Evolutionary conservation across 108 stramenopile species (phyloP).

Genomic region (Epithemia pelagica): DNA sequence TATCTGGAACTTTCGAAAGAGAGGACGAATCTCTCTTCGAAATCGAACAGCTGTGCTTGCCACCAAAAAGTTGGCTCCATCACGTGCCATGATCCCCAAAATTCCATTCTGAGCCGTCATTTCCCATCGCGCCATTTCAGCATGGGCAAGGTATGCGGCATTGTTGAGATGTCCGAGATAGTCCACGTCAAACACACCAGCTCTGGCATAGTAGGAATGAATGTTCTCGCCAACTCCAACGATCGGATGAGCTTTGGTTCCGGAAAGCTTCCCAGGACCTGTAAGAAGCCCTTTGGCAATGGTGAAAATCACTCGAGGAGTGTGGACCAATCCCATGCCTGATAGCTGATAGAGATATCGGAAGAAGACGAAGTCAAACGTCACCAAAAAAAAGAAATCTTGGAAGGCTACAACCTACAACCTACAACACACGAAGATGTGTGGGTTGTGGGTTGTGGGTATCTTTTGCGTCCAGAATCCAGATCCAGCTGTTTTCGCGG

Average conservation of each 20-base stretch:
- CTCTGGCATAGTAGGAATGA: constrained; percentile 41
- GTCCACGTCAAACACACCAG: constrained; percentile 62
- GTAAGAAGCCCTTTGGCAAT: constrained; percentile 17
- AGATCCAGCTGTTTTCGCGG: too few relatives aligned
- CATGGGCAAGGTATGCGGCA: constrained; percentile 60
- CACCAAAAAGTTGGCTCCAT: constrained; percentile 38
- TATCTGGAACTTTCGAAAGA: constrained; percentile 49
- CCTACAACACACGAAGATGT: too few relatives aligned
- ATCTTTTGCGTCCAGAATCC: too few relatives aligned
- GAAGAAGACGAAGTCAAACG: too few relatives aligned
- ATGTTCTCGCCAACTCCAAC: constrained; percentile 13
- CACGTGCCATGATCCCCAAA: constrained; percentile 23
- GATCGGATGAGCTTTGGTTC: background rate
- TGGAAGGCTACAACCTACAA: too few relatives aligned
- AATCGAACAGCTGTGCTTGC: constrained; percentile 38
- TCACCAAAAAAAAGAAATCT: too few relatives aligned
- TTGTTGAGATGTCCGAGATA: constrained; percentile 65
- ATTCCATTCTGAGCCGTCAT: constrained; percentile 46
- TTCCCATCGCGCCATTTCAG: constrained; percentile 69
- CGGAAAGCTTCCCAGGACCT: background rate
- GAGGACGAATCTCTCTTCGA: constrained; percentile 54
- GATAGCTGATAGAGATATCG: too few relatives aligned
- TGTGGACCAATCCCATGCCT: constrained; percentile 35
- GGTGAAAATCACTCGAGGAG: constrained; percentile 24
- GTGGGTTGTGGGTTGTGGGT: too few relatives aligned